Base-by-base conservation (phyloP, 2,329 filamentous ascomycete species). In the Lecanicillium sp. region DNA sequence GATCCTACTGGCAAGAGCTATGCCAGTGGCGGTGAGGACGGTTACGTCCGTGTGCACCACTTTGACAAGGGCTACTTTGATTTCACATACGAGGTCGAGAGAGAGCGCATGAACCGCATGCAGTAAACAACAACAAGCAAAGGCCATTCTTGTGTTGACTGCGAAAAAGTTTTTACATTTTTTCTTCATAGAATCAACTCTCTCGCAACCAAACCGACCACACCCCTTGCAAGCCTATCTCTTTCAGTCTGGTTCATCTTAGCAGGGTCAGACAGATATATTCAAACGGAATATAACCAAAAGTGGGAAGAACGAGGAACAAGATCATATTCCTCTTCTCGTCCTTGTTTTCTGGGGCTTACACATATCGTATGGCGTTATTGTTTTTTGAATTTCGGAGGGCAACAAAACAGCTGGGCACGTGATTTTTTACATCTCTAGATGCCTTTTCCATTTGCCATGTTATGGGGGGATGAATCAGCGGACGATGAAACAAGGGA, bases 61-160 rank as follows among this genome's bases (percentile, higher is more conserved):
- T 98, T 98, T 67, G 92, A 98, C 70, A 94, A 94, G 75, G 78
- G 83, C 46, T 98, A 95, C 75, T 96, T 92, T 63, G 92, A 98
- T 66, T 98, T 98, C 70, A 78, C 85, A 73, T 98, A 95, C 65
- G 92, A 98, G 74, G 92, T 96, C 45, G 92, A 98, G 79, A 76
- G 89, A 64, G 89, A 95, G 71, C 66, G 70, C 47, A 58, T 64
- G 54, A 74, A 73, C 64, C 62, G 58, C 40, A 47, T 59, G 55
- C 52, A 62, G 53, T 60, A 57, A 38, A 45, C n/a, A 22, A 34
- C 20, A 29, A 39, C 14, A 18, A 34, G 33, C 22, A 25, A 30
- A 25, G 36, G 14, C 28, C 15, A n/a, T 33, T 29, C 9, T 33
- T 39, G 38, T 35, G 13, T 35, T 17, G 7, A 7, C 30, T 30